Evolutionary conservation across 768 basidiomycete genomes (phyloP).

Genomic region (Nevesoporus exiguus): DNA sequence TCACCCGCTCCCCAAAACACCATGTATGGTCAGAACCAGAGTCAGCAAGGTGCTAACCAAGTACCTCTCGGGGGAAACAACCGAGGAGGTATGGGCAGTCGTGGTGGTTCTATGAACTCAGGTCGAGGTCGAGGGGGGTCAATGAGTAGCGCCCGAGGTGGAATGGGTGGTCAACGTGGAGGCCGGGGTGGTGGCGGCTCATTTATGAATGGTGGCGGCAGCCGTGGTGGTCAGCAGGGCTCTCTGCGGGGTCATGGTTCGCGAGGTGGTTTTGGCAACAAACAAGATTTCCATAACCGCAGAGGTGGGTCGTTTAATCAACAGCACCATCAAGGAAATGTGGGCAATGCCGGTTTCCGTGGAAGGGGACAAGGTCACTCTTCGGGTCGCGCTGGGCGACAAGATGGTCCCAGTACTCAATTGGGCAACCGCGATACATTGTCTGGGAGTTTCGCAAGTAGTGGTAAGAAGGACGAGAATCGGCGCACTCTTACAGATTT

Average conservation of each 20-base stretch:
- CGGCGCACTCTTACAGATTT: constrained; percentile 95
- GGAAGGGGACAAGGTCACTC: constrained; percentile 60
- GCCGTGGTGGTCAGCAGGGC: constrained; percentile 47
- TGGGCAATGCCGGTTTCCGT: constrained; percentile 47
- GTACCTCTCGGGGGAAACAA: constrained; percentile 39
- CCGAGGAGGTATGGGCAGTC: constrained; percentile 45
- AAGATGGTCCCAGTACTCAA: constrained; percentile 32
- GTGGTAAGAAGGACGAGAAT: constrained; percentile 84
- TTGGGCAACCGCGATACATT: constrained; percentile 51
- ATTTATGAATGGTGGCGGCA: constrained; percentile 35
- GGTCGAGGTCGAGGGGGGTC: constrained; percentile 47
- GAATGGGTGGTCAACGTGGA: constrained; percentile 41
- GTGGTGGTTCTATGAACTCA: constrained; percentile 36
- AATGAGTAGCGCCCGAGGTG: constrained; percentile 43
- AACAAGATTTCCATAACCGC: constrained; percentile 61
- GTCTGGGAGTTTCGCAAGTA: constrained; percentile 41
- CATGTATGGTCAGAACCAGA: constrained; percentile 32
- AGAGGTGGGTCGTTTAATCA: constrained; percentile 60
- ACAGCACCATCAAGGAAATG: constrained; percentile 34
- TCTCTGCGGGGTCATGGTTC: constrained; percentile 61
- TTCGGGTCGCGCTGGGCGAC: constrained; percentile 37
- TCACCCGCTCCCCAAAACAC: constrained; percentile 27
- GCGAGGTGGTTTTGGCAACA: constrained; percentile 60
- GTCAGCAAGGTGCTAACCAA: constrained; percentile 44
- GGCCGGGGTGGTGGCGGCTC: constrained; percentile 39